Conservation (phyloP, 1,284 basidiomycete genomes). For the Ceratorhiza oryzae-sativae region DNA sequence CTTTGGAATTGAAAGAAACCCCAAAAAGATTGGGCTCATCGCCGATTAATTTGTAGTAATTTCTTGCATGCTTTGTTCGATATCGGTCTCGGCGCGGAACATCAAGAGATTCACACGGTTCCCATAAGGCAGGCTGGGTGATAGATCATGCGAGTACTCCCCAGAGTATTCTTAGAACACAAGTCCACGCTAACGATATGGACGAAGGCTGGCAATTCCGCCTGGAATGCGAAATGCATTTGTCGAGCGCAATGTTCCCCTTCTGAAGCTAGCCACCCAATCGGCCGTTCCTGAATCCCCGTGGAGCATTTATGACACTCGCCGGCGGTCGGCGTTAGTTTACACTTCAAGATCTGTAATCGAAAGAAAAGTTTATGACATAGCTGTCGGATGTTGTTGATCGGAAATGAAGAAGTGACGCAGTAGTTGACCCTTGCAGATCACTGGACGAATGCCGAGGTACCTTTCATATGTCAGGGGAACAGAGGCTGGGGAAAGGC, state of each 20-base stretch:
- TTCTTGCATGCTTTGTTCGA: background rate
- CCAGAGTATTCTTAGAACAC: too few relatives aligned
- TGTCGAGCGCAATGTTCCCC: background rate
- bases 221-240: background rate
- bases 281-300: background rate
- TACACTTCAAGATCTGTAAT: background rate
- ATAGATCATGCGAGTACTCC: too few relatives aligned
- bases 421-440: background rate
- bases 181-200: background rate
- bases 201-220: background rate
- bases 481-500: background rate
- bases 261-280: background rate
- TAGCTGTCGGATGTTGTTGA: background rate
- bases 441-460: background rate
- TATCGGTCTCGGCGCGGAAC: background rate
- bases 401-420: background rate
- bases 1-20: background rate
- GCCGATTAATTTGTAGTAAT: background rate
- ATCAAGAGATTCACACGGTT: background rate
- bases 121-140: too few relatives aligned
- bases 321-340: background rate
- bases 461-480: slow-evolving; percentile 13
- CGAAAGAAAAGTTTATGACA: background rate
- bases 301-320: background rate
- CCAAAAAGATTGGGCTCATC: background rate